Base-by-base conservation (phyloP, 2,329 filamentous ascomycete genomes). In the Cercospora janseana region DNA sequence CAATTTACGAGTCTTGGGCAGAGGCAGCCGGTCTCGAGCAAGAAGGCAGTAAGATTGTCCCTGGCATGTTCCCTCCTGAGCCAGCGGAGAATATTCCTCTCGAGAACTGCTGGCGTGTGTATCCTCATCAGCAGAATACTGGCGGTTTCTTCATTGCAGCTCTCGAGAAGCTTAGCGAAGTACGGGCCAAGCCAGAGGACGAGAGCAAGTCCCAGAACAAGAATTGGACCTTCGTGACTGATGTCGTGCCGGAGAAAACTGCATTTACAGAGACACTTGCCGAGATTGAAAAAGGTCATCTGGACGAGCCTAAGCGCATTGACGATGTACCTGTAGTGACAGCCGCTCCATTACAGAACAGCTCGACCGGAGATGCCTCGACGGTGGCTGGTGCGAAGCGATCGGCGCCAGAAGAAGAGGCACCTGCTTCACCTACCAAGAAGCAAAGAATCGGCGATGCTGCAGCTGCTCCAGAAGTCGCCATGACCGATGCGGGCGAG, bases 91-190 rank as follows among this genome's bases (percentile, higher is more conserved):
- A 70, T 27, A 77, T 96, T 18, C 90, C 90, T 12, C 79, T 97
- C 13, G 88, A 96, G 63, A 82, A 87, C 53, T 96, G 92, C 71
- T 91, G 97, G 79, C 82, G 93, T 55, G 84, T 98, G 5, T 98
- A 97, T 69, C 88, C 91, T 26, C 93, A 98, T 69, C 79, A 90
- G 66, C 93, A 98, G 71, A 90, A 98, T 63, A 98, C 93, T 3
- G 93, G 93, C 49, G 92, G 87, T 16, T 98, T 98, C 78, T 98
- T 98, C 74, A 96, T 98, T 66, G 86, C 90, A 0, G 91, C 96
- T 0, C 73, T 98, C 13, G 87, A 96, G 75, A 98, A 98, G 78
- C 85, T 85, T 67, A 80, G 82, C 20, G 93, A 96, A 59, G 90
- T 95, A 68, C 86, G 80, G 67, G 86, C 84, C 6, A 87, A 80